Conservation (phyloP, 352 stramenopile genomes). For the Aphanomyces euteiches region DNA sequence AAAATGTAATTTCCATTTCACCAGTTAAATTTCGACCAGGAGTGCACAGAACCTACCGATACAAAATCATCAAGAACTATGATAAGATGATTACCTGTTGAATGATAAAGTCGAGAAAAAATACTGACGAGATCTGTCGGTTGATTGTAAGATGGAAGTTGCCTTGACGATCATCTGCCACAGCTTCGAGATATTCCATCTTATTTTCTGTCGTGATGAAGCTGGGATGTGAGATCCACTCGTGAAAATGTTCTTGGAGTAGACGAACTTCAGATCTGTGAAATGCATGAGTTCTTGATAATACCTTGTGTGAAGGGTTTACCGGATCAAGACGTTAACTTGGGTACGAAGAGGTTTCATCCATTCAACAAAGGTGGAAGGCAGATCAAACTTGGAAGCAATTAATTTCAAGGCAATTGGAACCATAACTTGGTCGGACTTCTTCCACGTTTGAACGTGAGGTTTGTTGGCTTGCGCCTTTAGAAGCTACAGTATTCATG, state of each 20-base stretch:
- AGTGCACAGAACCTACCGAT: slow-evolving; percentile 14
- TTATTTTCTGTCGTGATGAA: slow-evolving; percentile 17
- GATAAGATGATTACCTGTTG: slow-evolving; percentile 20
- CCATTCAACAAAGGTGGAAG: slow-evolving; percentile 11
- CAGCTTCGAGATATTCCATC: slow-evolving; percentile 17
- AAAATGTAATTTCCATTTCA: slow-evolving; percentile 25
- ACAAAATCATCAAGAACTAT: neutral
- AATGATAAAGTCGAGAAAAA: slow-evolving; percentile 26
- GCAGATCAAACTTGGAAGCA: slow-evolving; percentile 6
- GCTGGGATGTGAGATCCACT: neutral
- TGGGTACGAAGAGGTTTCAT: slow-evolving; percentile 5
- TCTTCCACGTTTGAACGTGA: neutral
- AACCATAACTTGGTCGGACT: neutral
- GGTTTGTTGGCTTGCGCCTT: slow-evolving; percentile 9
- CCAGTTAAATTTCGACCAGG: neutral
- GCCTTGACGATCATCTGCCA: neutral
- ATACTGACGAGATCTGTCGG: slow-evolving; percentile 2
- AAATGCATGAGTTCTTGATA: neutral
- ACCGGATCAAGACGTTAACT: slow-evolving; percentile 22
- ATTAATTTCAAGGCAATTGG: neutral
- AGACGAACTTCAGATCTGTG: slow-evolving; percentile 16
- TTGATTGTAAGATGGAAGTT: slow-evolving; percentile 16
- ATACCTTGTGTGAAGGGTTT: neutral
- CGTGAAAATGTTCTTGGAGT: slow-evolving; percentile 11
- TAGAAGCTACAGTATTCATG: neutral